Conservation (phyloP, 805 yeast genomes). For the Lachancea fermentati region DNA sequence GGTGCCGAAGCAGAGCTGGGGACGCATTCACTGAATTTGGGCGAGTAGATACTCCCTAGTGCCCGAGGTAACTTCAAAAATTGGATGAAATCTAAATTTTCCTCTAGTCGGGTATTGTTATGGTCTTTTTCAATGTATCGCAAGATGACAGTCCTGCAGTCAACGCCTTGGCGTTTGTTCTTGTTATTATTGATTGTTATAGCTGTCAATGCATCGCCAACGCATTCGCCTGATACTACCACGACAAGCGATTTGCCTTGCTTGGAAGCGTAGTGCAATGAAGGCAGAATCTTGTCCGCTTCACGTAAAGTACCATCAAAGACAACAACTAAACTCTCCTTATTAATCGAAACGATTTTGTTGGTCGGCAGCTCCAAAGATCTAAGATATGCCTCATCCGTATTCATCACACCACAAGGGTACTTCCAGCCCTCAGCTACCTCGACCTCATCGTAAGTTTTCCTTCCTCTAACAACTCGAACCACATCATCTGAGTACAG, state of each 20-base stretch:
- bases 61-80: constrained; percentile 28
- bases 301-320: constrained; percentile 27
- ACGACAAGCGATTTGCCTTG: constrained; percentile 21
- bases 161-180: constrained; percentile 20
- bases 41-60: constrained; percentile 24
- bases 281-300: constrained; percentile 24
- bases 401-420: constrained; percentile 22
- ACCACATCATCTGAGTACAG: constrained; percentile 27
- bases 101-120: constrained; percentile 17
- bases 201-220: constrained; percentile 27
- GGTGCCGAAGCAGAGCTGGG: constrained; percentile 29
- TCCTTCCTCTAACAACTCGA: constrained; percentile 25
- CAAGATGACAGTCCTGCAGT: constrained; percentile 17
- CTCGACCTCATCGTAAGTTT: constrained; percentile 23
- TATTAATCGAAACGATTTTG: constrained; percentile 22
- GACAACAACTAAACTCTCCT: constrained; percentile 20
- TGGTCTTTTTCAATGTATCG: constrained; percentile 20
- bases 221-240: constrained; percentile 24
- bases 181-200: constrained; percentile 31
- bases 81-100: constrained; percentile 21
- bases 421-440: constrained; percentile 31
- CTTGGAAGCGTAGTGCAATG: constrained; percentile 23
- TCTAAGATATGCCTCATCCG: constrained; percentile 27
- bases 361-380: constrained; percentile 22
- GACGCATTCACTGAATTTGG: constrained; percentile 22